Conservation (phyloP, 75 land plant species). For the Sequoia sempervirens region DNA sequence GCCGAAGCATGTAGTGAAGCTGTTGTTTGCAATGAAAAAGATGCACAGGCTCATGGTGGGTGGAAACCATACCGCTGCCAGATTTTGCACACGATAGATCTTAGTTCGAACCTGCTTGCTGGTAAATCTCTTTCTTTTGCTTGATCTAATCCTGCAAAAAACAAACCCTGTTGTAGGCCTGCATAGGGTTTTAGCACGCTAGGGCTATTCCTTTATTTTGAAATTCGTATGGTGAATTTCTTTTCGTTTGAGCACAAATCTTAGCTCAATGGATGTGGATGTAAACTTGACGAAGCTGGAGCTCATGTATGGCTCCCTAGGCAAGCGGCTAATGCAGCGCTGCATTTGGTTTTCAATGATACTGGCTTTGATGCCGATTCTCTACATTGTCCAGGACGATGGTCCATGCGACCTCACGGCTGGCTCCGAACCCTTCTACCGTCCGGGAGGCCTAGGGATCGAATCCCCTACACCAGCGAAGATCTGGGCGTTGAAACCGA, state of each 20-base stretch:
- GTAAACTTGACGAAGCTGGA: too few species aligned
- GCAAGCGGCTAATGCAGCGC: neutral
- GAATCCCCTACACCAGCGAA: neutral
- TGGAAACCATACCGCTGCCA: slow-evolving; percentile 27
- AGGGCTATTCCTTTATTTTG: neutral
- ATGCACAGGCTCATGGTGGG: slow-evolving; percentile 17
- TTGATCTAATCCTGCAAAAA: neutral
- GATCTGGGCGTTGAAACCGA: slow-evolving; percentile 3
- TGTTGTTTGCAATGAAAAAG: neutral
- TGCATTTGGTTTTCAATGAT: neutral
- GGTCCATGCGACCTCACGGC: slow-evolving; percentile 4
- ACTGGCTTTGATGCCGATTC: neutral
- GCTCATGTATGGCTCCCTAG: too few species aligned
- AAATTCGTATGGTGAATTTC: neutral
- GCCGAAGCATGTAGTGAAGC: neutral
- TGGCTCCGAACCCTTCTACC: neutral
- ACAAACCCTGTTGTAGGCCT: neutral
- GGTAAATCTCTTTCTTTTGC: slow-evolving; percentile 8
- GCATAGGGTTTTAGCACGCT: too few species aligned
- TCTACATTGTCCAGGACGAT: neutral
- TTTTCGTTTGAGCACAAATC: neutral
- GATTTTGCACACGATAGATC: slow-evolving; percentile 26
- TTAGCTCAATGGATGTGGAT: neutral
- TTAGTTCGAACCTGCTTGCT: neutral
- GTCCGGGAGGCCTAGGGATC: neutral